Evolutionary conservation across 2,329 filamentous ascomycete genomes (phyloP).

Genomic region (Ascochyta koolunga): DNA sequence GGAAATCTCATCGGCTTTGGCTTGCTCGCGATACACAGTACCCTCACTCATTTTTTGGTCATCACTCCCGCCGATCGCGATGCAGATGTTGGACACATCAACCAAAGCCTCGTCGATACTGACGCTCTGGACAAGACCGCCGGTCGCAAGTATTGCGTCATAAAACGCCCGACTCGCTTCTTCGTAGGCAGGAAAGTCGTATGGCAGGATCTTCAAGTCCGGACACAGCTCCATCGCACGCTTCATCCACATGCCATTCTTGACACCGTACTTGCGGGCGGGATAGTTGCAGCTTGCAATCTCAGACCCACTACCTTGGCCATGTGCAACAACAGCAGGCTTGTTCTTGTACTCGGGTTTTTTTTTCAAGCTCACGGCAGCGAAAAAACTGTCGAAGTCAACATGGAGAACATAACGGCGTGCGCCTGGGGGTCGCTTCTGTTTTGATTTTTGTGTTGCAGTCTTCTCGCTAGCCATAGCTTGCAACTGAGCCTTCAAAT

Average conservation of each 20-base stretch:
- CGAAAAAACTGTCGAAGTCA: slow-evolving; percentile 99
- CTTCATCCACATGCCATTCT: slow-evolving; percentile 99
- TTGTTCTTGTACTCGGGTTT: slow-evolving; percentile 77
- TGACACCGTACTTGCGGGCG: slow-evolving; percentile 83
- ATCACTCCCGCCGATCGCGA: slow-evolving; percentile 69
- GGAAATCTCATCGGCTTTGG: slow-evolving; percentile 75
- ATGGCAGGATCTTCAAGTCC: slow-evolving; percentile 86
- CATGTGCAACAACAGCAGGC: slow-evolving; percentile 88
- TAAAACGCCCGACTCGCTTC: slow-evolving; percentile 90
- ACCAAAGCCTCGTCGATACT: slow-evolving; percentile 95
- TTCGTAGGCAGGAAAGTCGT: slow-evolving; percentile 95
- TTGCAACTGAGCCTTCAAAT: slow-evolving; percentile 88
- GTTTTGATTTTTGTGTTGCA: slow-evolving; percentile 56
- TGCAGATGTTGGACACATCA: slow-evolving; percentile 76
- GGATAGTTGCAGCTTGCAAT: slow-evolving; percentile 98
- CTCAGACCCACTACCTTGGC: slow-evolving; percentile 82
- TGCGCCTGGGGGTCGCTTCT: slow-evolving; percentile 64
- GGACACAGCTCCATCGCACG: slow-evolving; percentile 81
- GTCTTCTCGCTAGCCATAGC: slow-evolving; percentile 74
- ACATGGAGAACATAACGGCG: slow-evolving; percentile 90
- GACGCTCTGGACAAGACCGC: slow-evolving; percentile 89
- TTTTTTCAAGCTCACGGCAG: slow-evolving; percentile 83
- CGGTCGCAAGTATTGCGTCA: slow-evolving; percentile 76
- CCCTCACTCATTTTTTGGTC: slow-evolving; percentile 70
- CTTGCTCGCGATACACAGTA: slow-evolving; percentile 77